Evolutionary conservation across 1,139 yeast species (phyloP).

Genomic region (Blastobotrys raffinosifermentans): DNA sequence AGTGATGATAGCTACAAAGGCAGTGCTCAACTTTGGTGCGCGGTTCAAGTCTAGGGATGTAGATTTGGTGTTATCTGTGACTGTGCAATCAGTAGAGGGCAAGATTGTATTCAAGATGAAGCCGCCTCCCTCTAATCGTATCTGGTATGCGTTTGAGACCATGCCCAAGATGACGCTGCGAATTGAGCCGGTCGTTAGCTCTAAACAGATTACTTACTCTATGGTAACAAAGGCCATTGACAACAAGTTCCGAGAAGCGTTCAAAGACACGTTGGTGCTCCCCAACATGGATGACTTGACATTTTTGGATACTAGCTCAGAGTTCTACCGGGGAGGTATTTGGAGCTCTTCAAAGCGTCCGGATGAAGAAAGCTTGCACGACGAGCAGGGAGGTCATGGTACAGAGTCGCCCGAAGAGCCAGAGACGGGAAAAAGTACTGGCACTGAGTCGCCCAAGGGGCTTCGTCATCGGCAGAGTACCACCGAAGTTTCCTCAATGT

Average conservation of each 20-base stretch:
- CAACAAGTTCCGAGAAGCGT: constrained; percentile 68
- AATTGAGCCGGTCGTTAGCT: constrained; percentile 84
- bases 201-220: constrained; percentile 70
- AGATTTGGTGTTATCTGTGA: constrained; percentile 65
- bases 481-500: not conserved
- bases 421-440: not conserved
- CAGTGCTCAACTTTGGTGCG: constrained; percentile 64
- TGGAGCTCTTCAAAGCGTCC: constrained; percentile 49
- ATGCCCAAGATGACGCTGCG: constrained; percentile 71
- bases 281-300: constrained; percentile 89
- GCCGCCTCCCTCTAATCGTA: constrained; percentile 83
- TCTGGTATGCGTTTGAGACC: constrained; percentile 84
- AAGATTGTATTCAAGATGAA: constrained; percentile 63
- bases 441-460: not conserved
- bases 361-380: constrained; percentile 3
- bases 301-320: constrained; percentile 56
- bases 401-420: not conserved
- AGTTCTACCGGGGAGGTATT: constrained; percentile 83
- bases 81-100: constrained; percentile 65
- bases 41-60: constrained; percentile 76
- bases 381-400: constrained; percentile 1
- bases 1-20: constrained; percentile 73
- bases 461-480: not conserved
- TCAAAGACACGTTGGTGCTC: constrained; percentile 69
- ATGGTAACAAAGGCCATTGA: constrained; percentile 77